These are phyloP conservation scores for Phytophthora pistaciae DNA, from an alignment of 352 stramenopile genomes.

Conservation along the genomic window DNA sequence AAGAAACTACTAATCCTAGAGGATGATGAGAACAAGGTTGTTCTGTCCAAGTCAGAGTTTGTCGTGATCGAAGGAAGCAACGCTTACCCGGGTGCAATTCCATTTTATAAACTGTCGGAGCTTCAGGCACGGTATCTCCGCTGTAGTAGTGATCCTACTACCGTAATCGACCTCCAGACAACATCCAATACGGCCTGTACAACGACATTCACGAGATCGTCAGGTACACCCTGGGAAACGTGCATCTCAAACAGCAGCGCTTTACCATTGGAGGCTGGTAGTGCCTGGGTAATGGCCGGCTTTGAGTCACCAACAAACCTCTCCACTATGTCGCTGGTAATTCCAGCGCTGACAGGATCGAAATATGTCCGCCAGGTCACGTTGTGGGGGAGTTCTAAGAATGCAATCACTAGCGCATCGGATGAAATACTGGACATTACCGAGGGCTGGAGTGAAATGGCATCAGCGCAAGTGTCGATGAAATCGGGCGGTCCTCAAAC, in stretches of 20 bases:
- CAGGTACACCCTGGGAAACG: conserved; percentile 36
- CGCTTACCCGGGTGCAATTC: conserved; percentile 49
- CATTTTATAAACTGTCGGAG: conserved; percentile 33
- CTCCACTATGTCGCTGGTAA: conserved; percentile 45
- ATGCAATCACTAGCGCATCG: conserved; percentile 20
- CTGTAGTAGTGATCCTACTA: conserved; percentile 40
- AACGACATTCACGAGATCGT: conserved; percentile 19
- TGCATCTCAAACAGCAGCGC: conserved; percentile 52
- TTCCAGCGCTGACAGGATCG: conserved; percentile 49
- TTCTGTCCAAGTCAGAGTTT: conserved; percentile 56
- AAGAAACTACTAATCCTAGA: conserved; percentile 62
- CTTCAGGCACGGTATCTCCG: conserved; percentile 37
- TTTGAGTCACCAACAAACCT: conserved; percentile 48
- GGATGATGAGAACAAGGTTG: conserved; percentile 71
- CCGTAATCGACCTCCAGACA: conserved; percentile 24
- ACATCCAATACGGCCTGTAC: conserved; percentile 8
- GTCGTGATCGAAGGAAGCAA: conserved; percentile 62
- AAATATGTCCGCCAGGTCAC: conserved; percentile 61
- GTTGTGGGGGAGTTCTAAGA: conserved; percentile 52
- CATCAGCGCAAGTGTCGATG: conserved; percentile 45
- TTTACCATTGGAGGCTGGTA: conserved; percentile 41
- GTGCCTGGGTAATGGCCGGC: conserved; percentile 64
- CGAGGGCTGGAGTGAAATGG: conserved; percentile 52
- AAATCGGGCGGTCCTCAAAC: conserved; percentile 53
- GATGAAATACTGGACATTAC: conserved; percentile 37